These are phyloP conservation scores for Fusarium tricinctum DNA, from an alignment of 2,329 filamentous ascomycete genomes.

Conservation along the genomic window DNA sequence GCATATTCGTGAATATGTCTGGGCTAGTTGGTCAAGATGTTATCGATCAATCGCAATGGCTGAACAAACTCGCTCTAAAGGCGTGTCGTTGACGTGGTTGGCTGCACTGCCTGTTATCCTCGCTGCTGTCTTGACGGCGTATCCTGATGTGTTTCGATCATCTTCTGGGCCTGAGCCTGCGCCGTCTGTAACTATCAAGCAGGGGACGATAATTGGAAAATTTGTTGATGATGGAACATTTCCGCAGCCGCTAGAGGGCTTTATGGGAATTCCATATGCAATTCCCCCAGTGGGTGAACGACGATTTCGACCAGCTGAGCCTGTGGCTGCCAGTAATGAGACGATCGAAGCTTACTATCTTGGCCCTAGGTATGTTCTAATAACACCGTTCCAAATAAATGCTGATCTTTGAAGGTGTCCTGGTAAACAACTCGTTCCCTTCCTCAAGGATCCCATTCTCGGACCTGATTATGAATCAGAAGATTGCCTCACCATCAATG, in stretches of 20 bases:
- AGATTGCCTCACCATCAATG: slow-evolving; percentile 48
- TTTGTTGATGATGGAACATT: slow-evolving; percentile 51
- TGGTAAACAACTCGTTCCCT: slow-evolving; percentile 51
- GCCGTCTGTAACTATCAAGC: slow-evolving; percentile 48
- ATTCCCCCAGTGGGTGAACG: slow-evolving; percentile 59
- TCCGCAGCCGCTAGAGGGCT: slow-evolving; percentile 55
- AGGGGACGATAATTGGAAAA: slow-evolving; percentile 52
- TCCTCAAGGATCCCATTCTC: slow-evolving; percentile 50
- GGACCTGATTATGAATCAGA: slow-evolving; percentile 52
- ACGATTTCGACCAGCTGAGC: slow-evolving; percentile 57
- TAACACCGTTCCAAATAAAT: fast-evolving
- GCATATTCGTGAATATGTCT: neutral
- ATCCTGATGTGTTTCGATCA: slow-evolving; percentile 20
- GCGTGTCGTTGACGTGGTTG: slow-evolving; percentile 33
- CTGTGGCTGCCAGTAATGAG: slow-evolving; percentile 48
- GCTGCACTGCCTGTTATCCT: slow-evolving; percentile 39
- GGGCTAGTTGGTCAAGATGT: neutral
- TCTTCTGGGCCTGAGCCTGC: slow-evolving; percentile 14
- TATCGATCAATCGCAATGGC: slow-evolving; percentile 23
- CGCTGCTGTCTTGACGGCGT: slow-evolving; percentile 26
- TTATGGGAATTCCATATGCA: slow-evolving; percentile 64
- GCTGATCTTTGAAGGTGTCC: slow-evolving; percentile 47
- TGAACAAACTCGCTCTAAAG: slow-evolving; percentile 17
- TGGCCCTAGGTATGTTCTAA: slow-evolving; percentile 34
- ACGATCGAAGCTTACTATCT: slow-evolving; percentile 46